phyloP scores from a whole-genome alignment of 1,139 yeast genomes.

The Hansenula lynferdii region DNA sequence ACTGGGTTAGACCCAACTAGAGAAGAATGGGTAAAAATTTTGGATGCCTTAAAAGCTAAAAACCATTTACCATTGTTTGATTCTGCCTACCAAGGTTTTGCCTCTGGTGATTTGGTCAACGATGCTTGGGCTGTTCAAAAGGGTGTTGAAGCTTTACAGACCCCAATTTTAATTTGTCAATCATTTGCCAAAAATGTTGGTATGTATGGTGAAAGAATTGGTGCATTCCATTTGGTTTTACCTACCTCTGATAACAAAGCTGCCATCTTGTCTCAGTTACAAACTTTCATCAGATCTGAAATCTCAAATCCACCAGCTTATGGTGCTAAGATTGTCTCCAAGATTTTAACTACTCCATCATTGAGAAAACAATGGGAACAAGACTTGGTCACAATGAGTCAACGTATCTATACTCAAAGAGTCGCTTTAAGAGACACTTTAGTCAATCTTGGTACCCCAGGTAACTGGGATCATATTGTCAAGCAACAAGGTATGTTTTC shows the following conservation, averaged over 20 bases:
- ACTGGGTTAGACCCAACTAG: constrained; percentile 92
- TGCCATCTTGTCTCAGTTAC: constrained; percentile 71
- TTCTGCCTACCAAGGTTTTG: constrained; percentile 97
- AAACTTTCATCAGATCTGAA: constrained; percentile 75
- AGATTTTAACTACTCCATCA: constrained; percentile 59
- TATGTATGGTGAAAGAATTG: constrained; percentile 97
- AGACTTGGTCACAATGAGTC: constrained; percentile 86
- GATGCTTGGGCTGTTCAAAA: constrained; percentile 88
- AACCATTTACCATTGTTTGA: constrained; percentile 84
- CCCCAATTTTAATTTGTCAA: constrained; percentile 75
- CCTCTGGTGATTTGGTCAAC: constrained; percentile 77
- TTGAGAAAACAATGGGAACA: constrained; percentile 77
- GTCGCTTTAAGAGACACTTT: constrained; percentile 55
- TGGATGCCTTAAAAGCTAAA: constrained; percentile 50
- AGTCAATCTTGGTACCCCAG: constrained; percentile 68
- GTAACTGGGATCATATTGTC: constrained; percentile 91
- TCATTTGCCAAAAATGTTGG: constrained; percentile 97
- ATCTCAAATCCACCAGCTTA: constrained; percentile 94
- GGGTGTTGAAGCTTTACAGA: constrained; percentile 52
- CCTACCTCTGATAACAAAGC: constrained; percentile 35
- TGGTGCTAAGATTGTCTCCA: constrained; percentile 89
- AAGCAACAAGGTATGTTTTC: constrained; percentile 97
- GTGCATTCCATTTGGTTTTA: constrained; percentile 76
- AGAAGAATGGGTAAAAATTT: constrained; percentile 78
- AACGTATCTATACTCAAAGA: constrained; percentile 80